Base-by-base conservation (phyloP, 495 filamentous ascomycete species). In the Penicillium pancosmium region DNA sequence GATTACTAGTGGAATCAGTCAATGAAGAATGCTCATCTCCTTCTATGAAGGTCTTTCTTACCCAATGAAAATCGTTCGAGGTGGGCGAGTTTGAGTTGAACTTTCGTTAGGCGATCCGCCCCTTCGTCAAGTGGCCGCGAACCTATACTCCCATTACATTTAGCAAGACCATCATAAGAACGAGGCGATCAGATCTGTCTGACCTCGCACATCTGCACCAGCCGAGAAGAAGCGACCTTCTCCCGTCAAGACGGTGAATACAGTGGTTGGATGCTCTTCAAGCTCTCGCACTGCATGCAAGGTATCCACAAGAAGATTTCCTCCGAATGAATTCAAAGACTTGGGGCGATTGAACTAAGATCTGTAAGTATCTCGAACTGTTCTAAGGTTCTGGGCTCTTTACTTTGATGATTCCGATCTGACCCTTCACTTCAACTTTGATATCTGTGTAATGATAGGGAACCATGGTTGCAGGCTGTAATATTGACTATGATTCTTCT, bases 211-310 rank as follows among this genome's bases (percentile, higher is more conserved):
- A 50, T 66, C 64, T 11, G 64, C 64, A 0, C 64, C 60, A 15
- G 64, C 60, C 7, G 64, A 66, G 31, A 66, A 66, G 57, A 66
- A 66, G 8, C 64, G 56, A n/a, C 64, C 64, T 61, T 66, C 64
- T 38, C 64, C 64, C 6, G 64, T 66, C 10, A 66, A 56, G 13
- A 66, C 60, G 0, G 64, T 66, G 35, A 66, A 66, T 5, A 66
- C 50, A 5, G 64, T 66, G 5, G 40, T n/a, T 3, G 60, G 60
- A 16, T 66, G 4, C 43, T 58, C 50, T 49, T 66, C 60, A 5
- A 66, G 54, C 19, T 63, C 60, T 48, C 61, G 61, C 18, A 66
- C 49, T 1, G 60, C 64, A n/a, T 55, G 33, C n/a, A 66, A 36
- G 12, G 57, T 67, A 23, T 67, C 60, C 12, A 41, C 8, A 9